Conservation (phyloP, 208 protist species). For the Trypanosoma theileri region DNA sequence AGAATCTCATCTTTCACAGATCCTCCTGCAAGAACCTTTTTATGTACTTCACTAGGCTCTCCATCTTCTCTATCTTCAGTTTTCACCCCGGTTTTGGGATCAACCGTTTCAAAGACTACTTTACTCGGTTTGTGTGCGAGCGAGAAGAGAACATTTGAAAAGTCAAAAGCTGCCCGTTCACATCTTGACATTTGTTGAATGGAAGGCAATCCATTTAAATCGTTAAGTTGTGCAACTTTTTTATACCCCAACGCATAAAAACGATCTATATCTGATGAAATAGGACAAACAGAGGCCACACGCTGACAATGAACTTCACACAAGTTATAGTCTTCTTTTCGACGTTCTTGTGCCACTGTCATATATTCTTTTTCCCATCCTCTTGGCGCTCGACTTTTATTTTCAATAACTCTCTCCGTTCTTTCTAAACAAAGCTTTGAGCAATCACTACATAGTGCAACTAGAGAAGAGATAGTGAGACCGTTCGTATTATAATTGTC, state of each 20-base stretch:
- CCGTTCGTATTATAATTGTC: conserved; percentile 41
- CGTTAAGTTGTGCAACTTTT: conserved; percentile 2
- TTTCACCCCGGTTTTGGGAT: conserved; percentile 29
- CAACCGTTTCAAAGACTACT: conserved; percentile 47
- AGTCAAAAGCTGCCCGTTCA: conserved; percentile 56
- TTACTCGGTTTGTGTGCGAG: conserved; percentile 84
- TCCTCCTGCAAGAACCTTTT: conserved; percentile 47
- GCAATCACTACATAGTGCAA: conserved; percentile 58
- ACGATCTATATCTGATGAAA: conserved; percentile 23
- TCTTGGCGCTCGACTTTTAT: conserved; percentile 58
- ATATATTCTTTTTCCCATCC: conserved; percentile 59
- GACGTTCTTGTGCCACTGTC: conserved; percentile 50
- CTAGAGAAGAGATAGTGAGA: conserved; percentile 52
- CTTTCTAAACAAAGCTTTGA: conserved; percentile 52
- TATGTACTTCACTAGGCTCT: conserved; percentile 43
- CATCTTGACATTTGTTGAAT: conserved; percentile 63
- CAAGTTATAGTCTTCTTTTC: conserved; percentile 49
- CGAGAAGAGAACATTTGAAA: conserved; percentile 55
- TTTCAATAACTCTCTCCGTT: conserved; percentile 57
- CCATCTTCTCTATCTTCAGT: conserved; percentile 20
- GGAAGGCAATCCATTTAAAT: conserved; percentile 21
- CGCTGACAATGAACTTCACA: conserved; percentile 46
- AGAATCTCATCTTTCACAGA: conserved; percentile 51
- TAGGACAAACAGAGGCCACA: conserved; percentile 46
- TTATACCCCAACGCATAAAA: conserved; percentile 38